A percentile compares a stretch with the other conserved stretches of the same genome.
Evolutionary conservation across 192 early-diverging fungal species (phyloP).

Genomic region (Pilobolus umbonatus): DNA sequence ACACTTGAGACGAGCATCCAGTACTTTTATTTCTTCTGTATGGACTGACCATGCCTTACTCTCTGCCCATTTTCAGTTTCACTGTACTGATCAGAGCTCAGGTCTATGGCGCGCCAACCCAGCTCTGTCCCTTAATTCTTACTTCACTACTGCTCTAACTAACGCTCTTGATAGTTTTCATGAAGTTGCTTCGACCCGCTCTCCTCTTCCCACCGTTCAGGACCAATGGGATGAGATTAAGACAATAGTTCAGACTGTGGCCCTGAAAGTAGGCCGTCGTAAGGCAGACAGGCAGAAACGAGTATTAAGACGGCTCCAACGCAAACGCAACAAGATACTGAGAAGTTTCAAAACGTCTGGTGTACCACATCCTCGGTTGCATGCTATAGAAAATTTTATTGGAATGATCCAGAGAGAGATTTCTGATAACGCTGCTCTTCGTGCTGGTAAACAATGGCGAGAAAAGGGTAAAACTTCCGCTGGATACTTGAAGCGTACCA

Average conservation of each 20-base stretch:
- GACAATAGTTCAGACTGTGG: neutral
- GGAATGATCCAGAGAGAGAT: neutral
- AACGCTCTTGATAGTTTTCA: too few species aligned
- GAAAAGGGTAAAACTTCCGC: constrained; percentile 14
- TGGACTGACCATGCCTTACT: constrained; percentile 15
- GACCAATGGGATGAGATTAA: constrained; percentile 12
- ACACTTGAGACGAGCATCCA: neutral
- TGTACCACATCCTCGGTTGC: neutral
- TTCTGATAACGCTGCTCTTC: neutral
- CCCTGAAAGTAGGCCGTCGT: neutral
- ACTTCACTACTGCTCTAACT: neutral
- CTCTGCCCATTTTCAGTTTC: neutral
- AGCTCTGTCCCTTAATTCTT: neutral
- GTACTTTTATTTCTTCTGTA: neutral
- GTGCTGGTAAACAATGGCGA: constrained; percentile 8
- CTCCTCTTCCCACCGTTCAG: neutral
- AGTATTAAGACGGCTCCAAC: neutral
- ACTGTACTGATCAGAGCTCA: neutral
- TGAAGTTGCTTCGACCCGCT: neutral
- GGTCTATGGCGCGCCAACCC: constrained; percentile 20
- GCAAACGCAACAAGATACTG: neutral
- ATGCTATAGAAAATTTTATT: neutral
- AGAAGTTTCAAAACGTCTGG: neutral
- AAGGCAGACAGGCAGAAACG: neutral
- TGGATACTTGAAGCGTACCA: neutral